Base-by-base conservation (phyloP, 495 filamentous ascomycete genomes). In the Parachaetomium inaequale region DNA sequence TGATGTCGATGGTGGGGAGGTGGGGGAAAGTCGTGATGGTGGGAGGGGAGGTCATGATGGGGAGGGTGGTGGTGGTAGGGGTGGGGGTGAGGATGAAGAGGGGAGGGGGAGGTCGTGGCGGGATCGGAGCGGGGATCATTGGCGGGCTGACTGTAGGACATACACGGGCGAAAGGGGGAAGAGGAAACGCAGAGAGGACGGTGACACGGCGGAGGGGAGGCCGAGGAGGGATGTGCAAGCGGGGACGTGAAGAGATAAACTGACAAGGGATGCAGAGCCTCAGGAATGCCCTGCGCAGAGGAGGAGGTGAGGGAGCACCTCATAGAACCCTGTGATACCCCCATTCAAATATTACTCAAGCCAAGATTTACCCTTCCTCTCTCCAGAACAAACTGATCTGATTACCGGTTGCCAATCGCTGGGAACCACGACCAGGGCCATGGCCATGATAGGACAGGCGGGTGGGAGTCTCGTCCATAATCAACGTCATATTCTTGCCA, bases 51-150 rank as follows among this genome's bases (percentile, higher is more conserved):
- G 49, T 26, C 31, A 52, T 0, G 31, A 45, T 4, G 53, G 34
- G 10, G 26, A 50, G n/a, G 26, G 45, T 17, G 57, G 49, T 10
- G 10, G n/a, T 11, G 26, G 32, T 12, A 10, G 26, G 10, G 54
- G 2, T 21, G n/a, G 29, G 6, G 19, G 8, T 17, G 34, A 43
- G 5, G 34, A 38, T 11, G 38, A 50, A 1, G 54, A 36, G 25
- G 19, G 36, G 8, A 14, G 29, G n/a, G 46, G 47, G 7, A 53
- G 34, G 52, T 36, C 19, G 12, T 53, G 63, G 59, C 55, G 59
- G 19, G 59, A 63, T 36, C 43, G 31, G 43, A 34, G 58, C 7
- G 66, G 63, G 14, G 63, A 67, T 55, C 55, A 67, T 50, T 70
- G 67, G 67, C 62, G 64, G 17, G 49, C 67, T 21, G 49, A n/a